Conservation (phyloP, 2,329 filamentous ascomycete species). For the Venturiaceae sp. region DNA sequence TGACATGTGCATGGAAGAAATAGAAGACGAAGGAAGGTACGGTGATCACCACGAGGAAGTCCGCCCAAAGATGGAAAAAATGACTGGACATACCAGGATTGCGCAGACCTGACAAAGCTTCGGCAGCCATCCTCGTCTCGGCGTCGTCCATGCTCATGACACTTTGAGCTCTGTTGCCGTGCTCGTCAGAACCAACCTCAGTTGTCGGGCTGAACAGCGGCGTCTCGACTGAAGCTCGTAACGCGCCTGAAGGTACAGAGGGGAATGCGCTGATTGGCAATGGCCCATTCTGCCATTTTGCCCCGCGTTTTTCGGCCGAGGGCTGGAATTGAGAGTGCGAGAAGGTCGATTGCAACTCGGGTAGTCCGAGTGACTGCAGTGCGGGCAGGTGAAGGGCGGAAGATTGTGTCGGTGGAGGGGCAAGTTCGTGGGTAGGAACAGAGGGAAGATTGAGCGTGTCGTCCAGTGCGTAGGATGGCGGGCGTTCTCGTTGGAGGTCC, state of each 20-base stretch:
- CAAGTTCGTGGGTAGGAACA: constrained; percentile 27
- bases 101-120: constrained; percentile 39
- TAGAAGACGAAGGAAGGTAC: constrained; percentile 6
- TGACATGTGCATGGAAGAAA: background rate
- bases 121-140: constrained; percentile 38
- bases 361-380: constrained; percentile 32
- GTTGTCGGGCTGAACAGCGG: constrained; percentile 32
- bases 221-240: constrained; percentile 10
- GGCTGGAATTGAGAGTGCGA: constrained; percentile 15
- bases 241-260: constrained; percentile 19
- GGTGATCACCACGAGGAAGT: background rate
- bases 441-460: constrained; percentile 32
- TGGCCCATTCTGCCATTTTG: constrained; percentile 19
- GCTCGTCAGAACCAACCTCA: constrained; percentile 30
- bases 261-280: constrained; percentile 17
- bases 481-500: constrained; percentile 20
- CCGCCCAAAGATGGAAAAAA: background rate
- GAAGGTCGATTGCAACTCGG: constrained; percentile 11
- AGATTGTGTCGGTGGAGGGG: constrained; percentile 12
- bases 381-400: constrained; percentile 29
- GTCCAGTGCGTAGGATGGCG: constrained; percentile 32
- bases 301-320: constrained; percentile 22
- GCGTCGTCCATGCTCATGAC: constrained; percentile 37
- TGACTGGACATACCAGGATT: constrained; percentile 32
- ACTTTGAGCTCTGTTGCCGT: constrained; percentile 26